phyloP scores from a whole-genome alignment of 805 yeast species.

The Yueomyces sinensis region DNA sequence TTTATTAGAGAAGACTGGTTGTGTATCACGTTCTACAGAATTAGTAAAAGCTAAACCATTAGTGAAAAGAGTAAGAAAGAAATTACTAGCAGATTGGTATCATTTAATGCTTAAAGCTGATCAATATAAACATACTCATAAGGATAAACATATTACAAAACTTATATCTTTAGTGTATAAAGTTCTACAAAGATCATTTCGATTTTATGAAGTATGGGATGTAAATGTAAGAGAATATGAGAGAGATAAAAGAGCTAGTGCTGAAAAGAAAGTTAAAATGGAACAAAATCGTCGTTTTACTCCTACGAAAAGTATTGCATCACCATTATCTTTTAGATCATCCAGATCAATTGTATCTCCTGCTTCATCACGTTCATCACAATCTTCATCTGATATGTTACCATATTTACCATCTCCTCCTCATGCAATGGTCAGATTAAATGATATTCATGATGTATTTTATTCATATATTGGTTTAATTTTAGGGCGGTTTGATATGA shows the following conservation, averaged over 20 bases:
- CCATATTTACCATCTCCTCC: constrained; percentile 44
- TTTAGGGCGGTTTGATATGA: constrained; percentile 64
- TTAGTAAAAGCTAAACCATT: constrained; percentile 50
- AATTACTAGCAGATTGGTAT: constrained; percentile 69
- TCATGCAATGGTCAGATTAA: constrained; percentile 44
- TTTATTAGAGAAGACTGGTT: constrained; percentile 52
- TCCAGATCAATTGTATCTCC: not conserved
- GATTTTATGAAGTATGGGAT: constrained; percentile 62
- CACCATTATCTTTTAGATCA: not conserved
- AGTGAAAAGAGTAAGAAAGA: constrained; percentile 52
- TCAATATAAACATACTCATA: constrained; percentile 54
- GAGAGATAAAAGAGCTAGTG: constrained; percentile 25
- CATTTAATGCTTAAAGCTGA: constrained; percentile 64
- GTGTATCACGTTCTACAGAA: constrained; percentile 62
- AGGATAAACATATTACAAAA: constrained; percentile 43
- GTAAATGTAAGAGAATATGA: constrained; percentile 40
- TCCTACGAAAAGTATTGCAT: no score
- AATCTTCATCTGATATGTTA: constrained; percentile 10
- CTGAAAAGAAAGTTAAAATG: no score
- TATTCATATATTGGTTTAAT: constrained; percentile 52
- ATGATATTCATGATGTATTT: constrained; percentile 48
- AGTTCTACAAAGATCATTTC: constrained; percentile 49
- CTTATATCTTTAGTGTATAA: constrained; percentile 53
- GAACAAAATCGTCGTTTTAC: not conserved
- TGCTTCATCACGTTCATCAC: constrained; percentile 1